These are phyloP conservation scores for Pseudohyphozyma bogoriensis DNA, from an alignment of 768 basidiomycete genomes.

Conservation along the genomic window DNA sequence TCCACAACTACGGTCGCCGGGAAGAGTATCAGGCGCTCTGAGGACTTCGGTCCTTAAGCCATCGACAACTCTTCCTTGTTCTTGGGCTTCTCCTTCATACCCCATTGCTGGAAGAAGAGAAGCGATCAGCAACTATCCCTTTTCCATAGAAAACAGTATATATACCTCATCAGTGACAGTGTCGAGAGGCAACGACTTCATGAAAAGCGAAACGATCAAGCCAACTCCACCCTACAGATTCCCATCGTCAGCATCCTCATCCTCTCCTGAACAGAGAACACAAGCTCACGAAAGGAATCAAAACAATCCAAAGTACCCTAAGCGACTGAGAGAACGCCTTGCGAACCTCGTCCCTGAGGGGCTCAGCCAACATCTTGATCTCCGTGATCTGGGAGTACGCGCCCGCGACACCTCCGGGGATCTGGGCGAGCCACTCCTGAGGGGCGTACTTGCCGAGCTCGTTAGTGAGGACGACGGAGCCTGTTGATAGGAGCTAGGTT, in stretches of 20 bases:
- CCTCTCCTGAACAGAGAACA: too few species aligned
- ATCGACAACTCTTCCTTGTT: too few species aligned
- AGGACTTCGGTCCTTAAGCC: too few species aligned
- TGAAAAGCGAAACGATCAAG: neutral
- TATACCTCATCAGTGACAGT: neutral
- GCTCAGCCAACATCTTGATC: neutral
- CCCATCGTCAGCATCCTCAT: neutral
- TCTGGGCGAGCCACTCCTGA: conserved; percentile 33
- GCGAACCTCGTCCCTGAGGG: neutral
- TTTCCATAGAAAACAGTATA: neutral
- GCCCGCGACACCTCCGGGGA: neutral
- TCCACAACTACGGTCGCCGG: too few species aligned
- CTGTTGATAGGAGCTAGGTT: neutral
- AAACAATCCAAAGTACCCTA: neutral
- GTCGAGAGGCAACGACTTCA: neutral
- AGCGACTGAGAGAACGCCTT: neutral
- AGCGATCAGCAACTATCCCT: too few species aligned
- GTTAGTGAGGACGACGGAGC: conserved; percentile 44
- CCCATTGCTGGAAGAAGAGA: too few species aligned
- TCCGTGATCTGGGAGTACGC: neutral
- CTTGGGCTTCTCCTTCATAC: too few species aligned
- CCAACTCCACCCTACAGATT: neutral
- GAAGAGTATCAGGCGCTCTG: too few species aligned
- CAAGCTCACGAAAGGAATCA: conserved; percentile 1
- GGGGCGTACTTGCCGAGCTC: conserved; percentile 44